Conservation (phyloP, 139 green algal species). For the Picochlorum sp. region DNA sequence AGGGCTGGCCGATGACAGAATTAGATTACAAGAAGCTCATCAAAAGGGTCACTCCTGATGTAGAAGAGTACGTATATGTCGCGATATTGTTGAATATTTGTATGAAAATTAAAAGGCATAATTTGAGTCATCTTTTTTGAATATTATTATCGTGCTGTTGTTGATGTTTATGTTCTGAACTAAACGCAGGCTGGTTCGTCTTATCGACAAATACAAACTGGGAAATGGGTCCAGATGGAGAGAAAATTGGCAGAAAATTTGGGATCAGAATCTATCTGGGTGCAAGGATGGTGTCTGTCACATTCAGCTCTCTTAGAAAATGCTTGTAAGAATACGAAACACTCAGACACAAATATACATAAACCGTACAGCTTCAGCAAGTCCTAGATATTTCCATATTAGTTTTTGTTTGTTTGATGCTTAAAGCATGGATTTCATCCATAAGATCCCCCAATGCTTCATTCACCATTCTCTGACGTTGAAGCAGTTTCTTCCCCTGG, state of each 20-base stretch:
- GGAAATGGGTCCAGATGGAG: neutral
- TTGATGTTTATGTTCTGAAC: too few relatives aligned
- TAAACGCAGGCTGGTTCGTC: neutral
- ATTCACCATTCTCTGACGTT: constrained; percentile 23
- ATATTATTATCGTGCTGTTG: too few relatives aligned
- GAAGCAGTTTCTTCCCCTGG: constrained; percentile 15
- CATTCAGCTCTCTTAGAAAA: constrained; percentile 4
- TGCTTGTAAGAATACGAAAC: neutral
- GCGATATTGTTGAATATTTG: too few relatives aligned
- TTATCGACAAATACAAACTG: neutral
- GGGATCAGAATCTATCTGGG: neutral
- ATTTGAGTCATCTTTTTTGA: too few relatives aligned
- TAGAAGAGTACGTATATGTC: too few relatives aligned
- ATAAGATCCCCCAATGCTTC: constrained; percentile 8
- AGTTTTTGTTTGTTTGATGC: constrained; percentile 10
- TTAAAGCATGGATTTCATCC: constrained; percentile 19
- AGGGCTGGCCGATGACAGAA: constrained; percentile 1
- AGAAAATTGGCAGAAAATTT: constrained; percentile 3
- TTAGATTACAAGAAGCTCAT: constrained; percentile 2
- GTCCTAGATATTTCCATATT: too few relatives aligned
- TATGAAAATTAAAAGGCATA: too few relatives aligned
- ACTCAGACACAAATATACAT: neutral
- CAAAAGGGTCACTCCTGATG: constrained; percentile 9
- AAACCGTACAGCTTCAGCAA: neutral
- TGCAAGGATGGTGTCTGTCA: neutral